Evolutionary conservation across 805 yeast genomes (phyloP).

Genomic region (Kazachstania martiniae): DNA sequence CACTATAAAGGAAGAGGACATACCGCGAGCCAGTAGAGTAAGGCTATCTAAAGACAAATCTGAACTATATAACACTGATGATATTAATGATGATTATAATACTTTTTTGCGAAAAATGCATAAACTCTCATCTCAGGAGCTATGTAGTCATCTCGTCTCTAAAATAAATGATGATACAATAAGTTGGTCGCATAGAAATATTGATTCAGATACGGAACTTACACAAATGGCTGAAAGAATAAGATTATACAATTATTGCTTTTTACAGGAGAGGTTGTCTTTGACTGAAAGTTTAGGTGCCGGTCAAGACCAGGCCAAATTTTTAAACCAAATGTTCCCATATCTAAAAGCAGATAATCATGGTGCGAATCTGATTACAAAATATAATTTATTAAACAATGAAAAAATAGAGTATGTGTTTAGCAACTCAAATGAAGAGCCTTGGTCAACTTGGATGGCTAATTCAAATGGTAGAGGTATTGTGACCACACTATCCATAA

Average conservation of each 20-base stretch:
- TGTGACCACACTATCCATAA: slow-evolving; percentile 16
- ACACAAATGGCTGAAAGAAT: slow-evolving; percentile 18
- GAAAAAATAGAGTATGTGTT: not conserved
- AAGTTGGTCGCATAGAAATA: too few relatives aligned
- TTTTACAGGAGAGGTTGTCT: slow-evolving; percentile 11
- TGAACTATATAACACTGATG: too few relatives aligned
- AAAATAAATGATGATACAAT: too few relatives aligned
- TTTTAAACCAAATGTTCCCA: slow-evolving; percentile 15
- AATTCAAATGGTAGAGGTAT: slow-evolving; percentile 21
- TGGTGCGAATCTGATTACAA: slow-evolving; percentile 5
- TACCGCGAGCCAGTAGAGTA: too few relatives aligned
- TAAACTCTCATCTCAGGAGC: too few relatives aligned
- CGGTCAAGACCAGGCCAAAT: too few relatives aligned
- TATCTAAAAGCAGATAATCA: slow-evolving; percentile 9
- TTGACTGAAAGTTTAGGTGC: slow-evolving; percentile 9
- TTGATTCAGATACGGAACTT: too few relatives aligned
- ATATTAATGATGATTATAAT: too few relatives aligned
- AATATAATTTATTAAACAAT: slow-evolving; percentile 6
- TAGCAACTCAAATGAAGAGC: not conserved
- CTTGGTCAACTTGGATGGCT: slow-evolving; percentile 18
- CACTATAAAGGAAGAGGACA: too few relatives aligned
- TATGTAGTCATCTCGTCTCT: too few relatives aligned
- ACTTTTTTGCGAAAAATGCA: too few relatives aligned
- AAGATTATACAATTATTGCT: slow-evolving; percentile 22
- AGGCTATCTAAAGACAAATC: too few relatives aligned